These are phyloP conservation scores for Chaetomium sp. DNA, from an alignment of 2,329 filamentous ascomycete species.

Conservation along the genomic window DNA sequence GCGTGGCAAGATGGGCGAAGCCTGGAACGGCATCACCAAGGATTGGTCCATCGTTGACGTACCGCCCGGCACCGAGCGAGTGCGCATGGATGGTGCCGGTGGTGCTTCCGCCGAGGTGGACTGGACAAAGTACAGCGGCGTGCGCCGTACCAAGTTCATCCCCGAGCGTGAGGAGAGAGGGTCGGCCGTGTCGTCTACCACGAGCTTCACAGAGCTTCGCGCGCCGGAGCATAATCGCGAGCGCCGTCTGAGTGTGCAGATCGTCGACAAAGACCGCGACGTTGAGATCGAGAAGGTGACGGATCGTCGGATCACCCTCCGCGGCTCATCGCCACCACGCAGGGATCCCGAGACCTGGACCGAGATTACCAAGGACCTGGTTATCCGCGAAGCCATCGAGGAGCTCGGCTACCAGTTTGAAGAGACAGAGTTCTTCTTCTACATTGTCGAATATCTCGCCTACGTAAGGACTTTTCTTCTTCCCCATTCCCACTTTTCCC, in stretches of 20 bases:
- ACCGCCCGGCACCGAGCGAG: constrained; percentile 72
- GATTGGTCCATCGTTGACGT: constrained; percentile 81
- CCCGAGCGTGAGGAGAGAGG: constrained; percentile 53
- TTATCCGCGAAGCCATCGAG: constrained; percentile 80
- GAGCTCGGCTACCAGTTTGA: constrained; percentile 80
- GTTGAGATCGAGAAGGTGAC: constrained; percentile 46
- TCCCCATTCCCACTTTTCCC: constrained; percentile 1
- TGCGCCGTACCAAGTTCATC: constrained; percentile 66
- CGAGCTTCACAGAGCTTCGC: constrained; percentile 21
- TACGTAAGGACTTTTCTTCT: constrained; percentile 59
- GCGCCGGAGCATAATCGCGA: constrained; percentile 12
- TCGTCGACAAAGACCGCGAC: constrained; percentile 28
- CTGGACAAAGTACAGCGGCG: constrained; percentile 74
- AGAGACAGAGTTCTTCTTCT: constrained; percentile 84
- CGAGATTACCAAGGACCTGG: constrained; percentile 90
- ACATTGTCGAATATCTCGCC: constrained; percentile 82
- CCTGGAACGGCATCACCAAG: constrained; percentile 64
- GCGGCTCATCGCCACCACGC: constrained; percentile 32
- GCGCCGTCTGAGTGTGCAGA: constrained; percentile 25
- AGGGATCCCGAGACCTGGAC: constrained; percentile 76
- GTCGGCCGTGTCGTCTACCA: constrained; percentile 22
- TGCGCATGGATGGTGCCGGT: constrained; percentile 74
- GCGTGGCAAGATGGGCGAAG: constrained; percentile 65
- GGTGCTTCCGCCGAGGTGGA: constrained; percentile 69
- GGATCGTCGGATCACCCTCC: constrained; percentile 42